A percentile compares a stretch with the other conserved stretches of the same genome.
Conservation (phyloP, 116 monocot genomes). For the Papilionanthe hybrid region DNA sequence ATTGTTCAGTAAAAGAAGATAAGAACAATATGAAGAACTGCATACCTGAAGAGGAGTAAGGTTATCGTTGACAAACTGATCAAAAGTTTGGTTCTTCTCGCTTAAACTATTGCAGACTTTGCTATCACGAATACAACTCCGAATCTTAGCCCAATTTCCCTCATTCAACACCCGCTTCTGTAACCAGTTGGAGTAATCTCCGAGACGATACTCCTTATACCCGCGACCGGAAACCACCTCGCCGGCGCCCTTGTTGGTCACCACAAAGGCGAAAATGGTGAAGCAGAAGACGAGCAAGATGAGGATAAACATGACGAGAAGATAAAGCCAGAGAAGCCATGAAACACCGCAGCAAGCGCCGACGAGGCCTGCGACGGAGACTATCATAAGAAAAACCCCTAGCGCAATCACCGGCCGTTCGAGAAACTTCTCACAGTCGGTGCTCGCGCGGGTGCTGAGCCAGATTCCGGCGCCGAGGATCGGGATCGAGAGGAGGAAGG, state of each 20-base stretch:
- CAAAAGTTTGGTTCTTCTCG: slow-evolving; percentile 26
- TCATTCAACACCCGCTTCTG: slow-evolving; percentile 58
- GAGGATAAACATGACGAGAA: slow-evolving; percentile 86
- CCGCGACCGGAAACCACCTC: slow-evolving; percentile 66
- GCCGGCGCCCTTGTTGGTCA: slow-evolving; percentile 94
- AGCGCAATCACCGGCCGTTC: slow-evolving; percentile 62
- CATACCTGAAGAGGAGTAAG: slow-evolving; percentile 81
- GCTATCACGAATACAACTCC: slow-evolving; percentile 57
- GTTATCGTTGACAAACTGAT: slow-evolving; percentile 39
- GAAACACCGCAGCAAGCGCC: slow-evolving; percentile 71
- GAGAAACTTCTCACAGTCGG: slow-evolving; percentile 84
- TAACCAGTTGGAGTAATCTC: slow-evolving; percentile 88
- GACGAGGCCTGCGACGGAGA: slow-evolving; percentile 81
- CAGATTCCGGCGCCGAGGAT: slow-evolving; percentile 73
- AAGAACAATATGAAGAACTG: too few species aligned
- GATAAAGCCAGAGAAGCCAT: slow-evolving; percentile 83
- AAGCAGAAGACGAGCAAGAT: slow-evolving; percentile 73
- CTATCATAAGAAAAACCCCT: slow-evolving; percentile 65
- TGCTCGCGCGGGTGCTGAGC: slow-evolving; percentile 41
- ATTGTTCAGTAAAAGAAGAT: background rate
- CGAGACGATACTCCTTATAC: slow-evolving; percentile 82
- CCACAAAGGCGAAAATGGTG: slow-evolving; percentile 83
- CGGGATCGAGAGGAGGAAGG: slow-evolving; percentile 72
- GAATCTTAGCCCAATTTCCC: slow-evolving; percentile 69
- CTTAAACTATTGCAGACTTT: slow-evolving; percentile 67